A percentile compares a stretch with the other conserved stretches of the same genome.
phyloP scores from a whole-genome alignment of 371 early-diverging fungal genomes.

The Circinella umbellata region DNA sequence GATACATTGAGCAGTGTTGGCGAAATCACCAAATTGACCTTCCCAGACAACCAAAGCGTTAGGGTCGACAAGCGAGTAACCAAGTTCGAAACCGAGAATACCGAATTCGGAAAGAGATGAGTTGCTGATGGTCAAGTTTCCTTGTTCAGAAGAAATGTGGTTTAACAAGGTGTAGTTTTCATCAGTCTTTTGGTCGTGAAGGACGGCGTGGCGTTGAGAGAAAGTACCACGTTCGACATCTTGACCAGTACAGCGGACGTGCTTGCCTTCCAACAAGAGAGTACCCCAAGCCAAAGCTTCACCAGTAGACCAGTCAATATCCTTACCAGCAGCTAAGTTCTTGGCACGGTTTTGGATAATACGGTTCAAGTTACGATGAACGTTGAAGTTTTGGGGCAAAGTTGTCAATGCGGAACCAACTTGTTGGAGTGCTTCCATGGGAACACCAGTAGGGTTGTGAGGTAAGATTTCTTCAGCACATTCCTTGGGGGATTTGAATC shows the following conservation, averaged over 20 bases:
- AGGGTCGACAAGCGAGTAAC: constrained; percentile 94
- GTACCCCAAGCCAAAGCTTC: constrained; percentile 95
- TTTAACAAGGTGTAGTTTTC: constrained; percentile 78
- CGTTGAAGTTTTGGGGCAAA: constrained; percentile 82
- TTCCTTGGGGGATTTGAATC: constrained; percentile 83
- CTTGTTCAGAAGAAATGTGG: constrained; percentile 84
- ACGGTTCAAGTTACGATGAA: constrained; percentile 86
- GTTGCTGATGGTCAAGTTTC: constrained; percentile 89
- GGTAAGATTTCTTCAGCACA: constrained; percentile 75
- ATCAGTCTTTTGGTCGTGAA: constrained; percentile 90
- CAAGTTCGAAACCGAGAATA: constrained; percentile 96
- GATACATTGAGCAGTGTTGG: constrained; percentile 96
- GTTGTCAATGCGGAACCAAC: constrained; percentile 83
- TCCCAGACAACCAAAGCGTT: constrained; percentile 96
- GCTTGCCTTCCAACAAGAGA: constrained; percentile 87
- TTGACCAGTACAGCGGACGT: constrained; percentile 93
- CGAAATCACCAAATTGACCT: constrained; percentile 98
- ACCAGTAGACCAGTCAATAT: constrained; percentile 96
- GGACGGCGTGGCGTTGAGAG: constrained; percentile 95
- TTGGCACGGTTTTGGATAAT: constrained; percentile 87
- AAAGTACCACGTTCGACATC: constrained; percentile 99
- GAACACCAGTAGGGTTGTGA: constrained; percentile 82
- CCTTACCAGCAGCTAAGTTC: constrained; percentile 73
- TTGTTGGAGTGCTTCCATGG: constrained; percentile 73
- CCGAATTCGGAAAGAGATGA: constrained; percentile 96